Conservation (phyloP, 2,329 filamentous ascomycete species). For the Neopestalotiopsis sp. region DNA sequence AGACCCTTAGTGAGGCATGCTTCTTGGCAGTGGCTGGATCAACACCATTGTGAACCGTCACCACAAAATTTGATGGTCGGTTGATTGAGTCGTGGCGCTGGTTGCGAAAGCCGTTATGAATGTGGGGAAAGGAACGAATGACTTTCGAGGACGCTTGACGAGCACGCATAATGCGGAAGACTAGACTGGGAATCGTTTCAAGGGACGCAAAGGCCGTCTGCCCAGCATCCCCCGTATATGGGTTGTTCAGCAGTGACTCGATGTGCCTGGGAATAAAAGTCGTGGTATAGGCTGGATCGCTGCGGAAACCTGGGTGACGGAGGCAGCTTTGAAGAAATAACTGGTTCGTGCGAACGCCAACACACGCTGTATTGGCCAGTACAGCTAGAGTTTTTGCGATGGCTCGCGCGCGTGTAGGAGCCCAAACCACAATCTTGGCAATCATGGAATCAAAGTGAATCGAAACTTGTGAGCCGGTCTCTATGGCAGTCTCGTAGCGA, state of each 20-base stretch:
- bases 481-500: conserved; percentile 47
- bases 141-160: background rate
- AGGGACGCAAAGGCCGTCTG: background rate
- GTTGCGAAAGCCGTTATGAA: background rate
- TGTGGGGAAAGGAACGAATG: conserved; percentile 18
- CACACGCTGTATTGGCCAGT: conserved; percentile 42
- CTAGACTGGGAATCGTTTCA: background rate
- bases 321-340: conserved; percentile 72
- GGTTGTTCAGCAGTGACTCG: background rate
- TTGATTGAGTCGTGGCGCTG: background rate
- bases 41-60: background rate
- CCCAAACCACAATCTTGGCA: conserved; percentile 50
- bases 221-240: background rate
- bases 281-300: conserved; percentile 66
- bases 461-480: conserved; percentile 41
- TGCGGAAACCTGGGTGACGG: conserved; percentile 65
- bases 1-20: background rate
- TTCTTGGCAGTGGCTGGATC: background rate
- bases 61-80: background rate
- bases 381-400: conserved; percentile 40
- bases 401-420: conserved; percentile 39
- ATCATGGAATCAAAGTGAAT: conserved; percentile 54
- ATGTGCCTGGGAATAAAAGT: conserved; percentile 63
- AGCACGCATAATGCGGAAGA: background rate
- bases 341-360: conserved; percentile 65